phyloP scores from a whole-genome alignment of 805 yeast genomes.

The Kodamaea restingae region DNA sequence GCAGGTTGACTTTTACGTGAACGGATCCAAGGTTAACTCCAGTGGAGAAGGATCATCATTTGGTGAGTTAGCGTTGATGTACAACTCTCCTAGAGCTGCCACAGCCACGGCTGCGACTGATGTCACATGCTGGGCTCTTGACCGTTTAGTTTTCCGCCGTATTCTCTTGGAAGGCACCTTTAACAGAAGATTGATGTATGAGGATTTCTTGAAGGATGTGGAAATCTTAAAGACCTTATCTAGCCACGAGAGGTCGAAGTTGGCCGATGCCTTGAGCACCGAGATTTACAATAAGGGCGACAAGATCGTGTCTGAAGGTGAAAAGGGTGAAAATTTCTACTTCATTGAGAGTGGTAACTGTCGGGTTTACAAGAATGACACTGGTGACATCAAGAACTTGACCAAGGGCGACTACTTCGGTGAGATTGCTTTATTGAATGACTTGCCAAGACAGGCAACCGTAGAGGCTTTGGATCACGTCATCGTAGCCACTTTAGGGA shows the following conservation, averaged over 20 bases:
- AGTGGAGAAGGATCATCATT: slow-evolving; percentile 87
- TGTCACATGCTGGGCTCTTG: slow-evolving; percentile 79
- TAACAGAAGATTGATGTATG: slow-evolving; percentile 86
- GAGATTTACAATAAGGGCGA: slow-evolving; percentile 68
- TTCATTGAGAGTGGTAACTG: slow-evolving; percentile 72
- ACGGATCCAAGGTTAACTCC: slow-evolving; percentile 64
- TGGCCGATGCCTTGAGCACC: slow-evolving; percentile 91
- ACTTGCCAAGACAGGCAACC: slow-evolving; percentile 91
- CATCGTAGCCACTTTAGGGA: slow-evolving; percentile 88
- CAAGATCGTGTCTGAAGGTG: slow-evolving; percentile 81
- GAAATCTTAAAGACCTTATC: slow-evolving; percentile 73
- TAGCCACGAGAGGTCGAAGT: slow-evolving; percentile 77
- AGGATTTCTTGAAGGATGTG: slow-evolving; percentile 79
- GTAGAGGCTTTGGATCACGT: slow-evolving; percentile 72
- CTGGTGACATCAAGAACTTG: slow-evolving; percentile 58
- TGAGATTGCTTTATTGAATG: slow-evolving; percentile 88
- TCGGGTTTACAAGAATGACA: slow-evolving; percentile 58
- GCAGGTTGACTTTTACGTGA: slow-evolving; percentile 72
- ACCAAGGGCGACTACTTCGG: slow-evolving; percentile 92
- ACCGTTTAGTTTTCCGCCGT: slow-evolving; percentile 87
- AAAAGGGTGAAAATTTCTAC: slow-evolving; percentile 46
- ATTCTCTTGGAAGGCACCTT: slow-evolving; percentile 88
- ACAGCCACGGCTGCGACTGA: slow-evolving; percentile 73
- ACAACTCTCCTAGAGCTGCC: slow-evolving; percentile 96
- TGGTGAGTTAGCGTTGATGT: slow-evolving; percentile 97